Evolutionary conservation across 805 yeast genomes (phyloP).

Genomic region (Wickerhamiella occidentalis): DNA sequence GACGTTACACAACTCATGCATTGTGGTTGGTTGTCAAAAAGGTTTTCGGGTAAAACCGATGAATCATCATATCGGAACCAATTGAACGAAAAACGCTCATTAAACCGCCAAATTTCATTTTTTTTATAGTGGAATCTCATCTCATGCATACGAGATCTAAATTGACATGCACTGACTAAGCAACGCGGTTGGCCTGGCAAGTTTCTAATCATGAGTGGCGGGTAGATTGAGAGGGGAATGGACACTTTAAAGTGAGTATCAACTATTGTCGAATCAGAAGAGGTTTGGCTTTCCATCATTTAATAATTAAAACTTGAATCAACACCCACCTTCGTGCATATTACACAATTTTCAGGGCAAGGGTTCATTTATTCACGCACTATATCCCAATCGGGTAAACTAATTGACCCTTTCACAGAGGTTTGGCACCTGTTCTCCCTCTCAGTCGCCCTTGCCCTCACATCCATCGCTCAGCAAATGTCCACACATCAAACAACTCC

Average conservation of each 20-base stretch:
- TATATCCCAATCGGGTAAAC: slow-evolving; percentile 9
- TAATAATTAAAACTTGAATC: no score
- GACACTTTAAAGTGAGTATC: no score
- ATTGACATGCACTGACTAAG: slow-evolving; percentile 1
- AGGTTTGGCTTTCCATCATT: no score
- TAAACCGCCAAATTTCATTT: not conserved
- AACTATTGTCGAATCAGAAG: no score
- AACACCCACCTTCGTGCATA: not conserved
- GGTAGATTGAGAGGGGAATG: no score
- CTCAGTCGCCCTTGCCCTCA: no score
- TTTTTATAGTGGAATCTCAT: not conserved
- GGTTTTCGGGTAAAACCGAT: no score
- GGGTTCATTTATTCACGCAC: not conserved
- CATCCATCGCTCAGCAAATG: not conserved
- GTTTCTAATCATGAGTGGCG: no score
- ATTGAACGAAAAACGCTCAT: not conserved
- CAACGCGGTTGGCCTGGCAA: not conserved
- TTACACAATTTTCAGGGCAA: not conserved
- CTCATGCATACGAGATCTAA: not conserved
- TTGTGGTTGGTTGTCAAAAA: no score
- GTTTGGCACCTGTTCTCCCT: not conserved
- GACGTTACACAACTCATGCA: not conserved
- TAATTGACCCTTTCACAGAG: slow-evolving; percentile 2
- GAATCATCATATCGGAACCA: no score
- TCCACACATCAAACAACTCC: slow-evolving; percentile 9